Evolutionary conservation across 257 asterid species (phyloP), one percentile per base, ranked within the genome.

Genomic region (Fraxinus pennsylvanica): DNA sequence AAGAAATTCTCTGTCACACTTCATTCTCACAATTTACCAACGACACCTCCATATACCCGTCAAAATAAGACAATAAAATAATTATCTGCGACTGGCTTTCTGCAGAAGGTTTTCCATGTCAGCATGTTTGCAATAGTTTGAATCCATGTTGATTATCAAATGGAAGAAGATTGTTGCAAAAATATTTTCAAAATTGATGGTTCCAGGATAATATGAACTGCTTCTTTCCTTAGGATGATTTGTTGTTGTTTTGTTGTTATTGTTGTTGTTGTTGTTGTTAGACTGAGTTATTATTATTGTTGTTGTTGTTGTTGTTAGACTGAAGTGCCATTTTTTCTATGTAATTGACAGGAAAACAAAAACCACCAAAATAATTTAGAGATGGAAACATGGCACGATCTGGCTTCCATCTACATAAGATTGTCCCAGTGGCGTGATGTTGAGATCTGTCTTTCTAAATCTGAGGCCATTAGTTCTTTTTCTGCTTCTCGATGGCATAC

Each of bases 361-460:
- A 82, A 82, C 71, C 85, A 80, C 33, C 74, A 84, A 65, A 83
- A 74, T 66, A 78, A 74, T 43, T 85, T 91, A 80, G 97, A 95
- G 87, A 80, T 85, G 82, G 97, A 88, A 77, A 91, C 88, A 17
- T 96, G 97, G 98, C 92, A 86, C 68, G 97, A 92, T 83, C 81
- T 96, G 88, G 97, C 98, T 72, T 89, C 89, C 78, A 85, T 96
- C 81, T 93, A 96, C 85, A 88, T 89, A 73, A 86, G 84, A 67
- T 84, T 89, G 85, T 87, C 86, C 32, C 88, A 79, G 76, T 91
- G 98, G 98, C 87, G 82, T 32, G 98, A 96, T 71, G 97, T 93
- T 27, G 99, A 96, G 88, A 79, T 84, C 68, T 96, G 97, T 50
- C 90, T 96, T 83, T 88, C 90, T 22, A 93, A 89, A 78, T 85